Percentiles rank a stretch among this genome's conserved stretches.
These are phyloP conservation scores for Saturnispora galanensis DNA, from an alignment of 805 yeast species.

Conservation along the genomic window DNA sequence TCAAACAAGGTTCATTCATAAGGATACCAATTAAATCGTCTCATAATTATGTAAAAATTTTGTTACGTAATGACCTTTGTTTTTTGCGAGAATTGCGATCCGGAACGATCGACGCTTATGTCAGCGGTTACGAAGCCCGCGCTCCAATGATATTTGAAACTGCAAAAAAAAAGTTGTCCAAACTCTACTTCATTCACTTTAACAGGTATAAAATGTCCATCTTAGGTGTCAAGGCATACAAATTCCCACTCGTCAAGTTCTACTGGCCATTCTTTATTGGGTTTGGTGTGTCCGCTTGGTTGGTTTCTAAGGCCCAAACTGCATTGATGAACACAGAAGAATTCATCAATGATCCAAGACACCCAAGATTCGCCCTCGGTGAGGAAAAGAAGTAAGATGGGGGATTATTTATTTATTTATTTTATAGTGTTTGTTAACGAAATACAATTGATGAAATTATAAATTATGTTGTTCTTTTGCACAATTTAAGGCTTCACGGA, in stretches of 20 bases:
- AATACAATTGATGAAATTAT: conserved; percentile 6
- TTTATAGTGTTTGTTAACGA: conserved; percentile 5
- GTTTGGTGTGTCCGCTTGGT: conserved; percentile 58
- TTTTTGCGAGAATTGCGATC: not conserved
- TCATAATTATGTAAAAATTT: no score
- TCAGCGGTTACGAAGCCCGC: conserved; percentile 1
- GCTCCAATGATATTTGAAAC: not conserved
- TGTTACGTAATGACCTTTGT: no score
- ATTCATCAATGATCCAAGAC: conserved; percentile 91
- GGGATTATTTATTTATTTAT: conserved; percentile 2
- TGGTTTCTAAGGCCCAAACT: conserved; percentile 57
- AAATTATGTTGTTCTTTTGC: conserved; percentile 31
- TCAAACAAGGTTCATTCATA: no score
- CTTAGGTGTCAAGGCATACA: conserved; percentile 28
- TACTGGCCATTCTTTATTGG: conserved; percentile 88
- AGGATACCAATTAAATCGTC: no score
- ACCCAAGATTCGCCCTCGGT: conserved; percentile 65
- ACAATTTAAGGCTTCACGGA: conserved; percentile 42
- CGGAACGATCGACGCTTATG: not conserved
- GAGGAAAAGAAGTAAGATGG: conserved; percentile 23
- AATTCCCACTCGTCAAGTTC: conserved; percentile 42
- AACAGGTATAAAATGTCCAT: conserved; percentile 20
- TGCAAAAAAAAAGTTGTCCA: not conserved
- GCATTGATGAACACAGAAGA: conserved; percentile 66
- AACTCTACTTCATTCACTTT: not conserved